A percentile compares a stretch with the other conserved stretches of the same genome.
Conservation (phyloP, 495 filamentous ascomycete species). For the Lindgomyces ingoldianus region DNA sequence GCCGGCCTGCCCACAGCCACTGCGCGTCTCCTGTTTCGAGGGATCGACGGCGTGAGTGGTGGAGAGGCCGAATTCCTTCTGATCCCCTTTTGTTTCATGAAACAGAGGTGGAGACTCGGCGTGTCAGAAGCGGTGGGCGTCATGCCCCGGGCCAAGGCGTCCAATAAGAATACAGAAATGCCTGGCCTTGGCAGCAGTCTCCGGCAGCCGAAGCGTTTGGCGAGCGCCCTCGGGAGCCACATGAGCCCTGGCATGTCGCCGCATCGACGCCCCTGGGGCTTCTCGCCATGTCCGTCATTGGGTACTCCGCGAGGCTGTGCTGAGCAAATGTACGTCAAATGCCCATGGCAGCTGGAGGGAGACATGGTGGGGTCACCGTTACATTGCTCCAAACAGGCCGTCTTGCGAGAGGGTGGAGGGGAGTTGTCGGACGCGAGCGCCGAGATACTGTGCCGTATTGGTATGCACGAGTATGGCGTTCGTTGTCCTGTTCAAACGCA, state of each 20-base stretch:
- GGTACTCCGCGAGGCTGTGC: constrained; percentile 4
- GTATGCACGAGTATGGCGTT: too few relatives aligned
- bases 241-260: constrained; percentile 23
- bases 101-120: constrained; percentile 26
- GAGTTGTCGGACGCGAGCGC: neutral
- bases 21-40: constrained; percentile 19
- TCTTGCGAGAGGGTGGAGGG: neutral
- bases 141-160: neutral
- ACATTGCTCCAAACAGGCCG: neutral
- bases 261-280: neutral
- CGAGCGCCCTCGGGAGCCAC: constrained; percentile 15
- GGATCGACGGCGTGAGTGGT: constrained; percentile 1
- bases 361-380: neutral
- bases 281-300: neutral
- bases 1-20: constrained; percentile 1
- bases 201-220: constrained; percentile 3
- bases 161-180: neutral
- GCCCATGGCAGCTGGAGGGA: constrained; percentile 9
- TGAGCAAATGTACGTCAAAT: too few relatives aligned
- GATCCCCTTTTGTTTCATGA: constrained; percentile 27
- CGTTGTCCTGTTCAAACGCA: too few relatives aligned
- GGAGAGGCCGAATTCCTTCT: constrained; percentile 1
- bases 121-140: constrained; percentile 16
- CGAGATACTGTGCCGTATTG: neutral
- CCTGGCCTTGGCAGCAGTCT: constrained; percentile 12